Evolutionary conservation across 2,329 filamentous ascomycete species (phyloP), one percentile per base, ranked within the genome.

Genomic region (Talaromyces verruculosus): DNA sequence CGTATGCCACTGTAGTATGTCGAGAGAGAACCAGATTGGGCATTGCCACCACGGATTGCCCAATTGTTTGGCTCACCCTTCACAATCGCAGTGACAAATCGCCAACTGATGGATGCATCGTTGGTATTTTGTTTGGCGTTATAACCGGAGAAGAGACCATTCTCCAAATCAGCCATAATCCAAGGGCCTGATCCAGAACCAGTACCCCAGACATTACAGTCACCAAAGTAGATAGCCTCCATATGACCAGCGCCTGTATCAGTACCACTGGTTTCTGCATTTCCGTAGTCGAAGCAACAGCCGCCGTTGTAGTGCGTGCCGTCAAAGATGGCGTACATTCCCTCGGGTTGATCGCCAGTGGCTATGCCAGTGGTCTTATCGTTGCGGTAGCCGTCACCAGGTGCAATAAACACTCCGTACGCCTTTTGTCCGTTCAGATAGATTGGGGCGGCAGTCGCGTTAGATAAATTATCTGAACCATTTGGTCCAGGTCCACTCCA

Each of bases 201-300:
- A 15, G 39, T 8, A 7, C 55, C 63, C 55, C 55, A 60, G 17
- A 28, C 22, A 22, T 43, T 51, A n/a, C 53, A 28, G 25, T 51
- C 19, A 5, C 63, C 63, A 11, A 25, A 65, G 17, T 65, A 65
- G 45, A 65, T 60, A 13, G 63, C 63, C 53, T 65, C 63, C 63
- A 65, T 65, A 17, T 65, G 63, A 17, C 63, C 63, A 30, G 49
- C 47, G 19, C 63, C 63, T 2, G 63, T 65, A 22, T 65, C 63
- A 30, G 43, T 53, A 28, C 33, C 49, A 25, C 63, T 65, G 19
- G 30, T 65, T 19, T 65, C 63, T 22, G 55, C 63, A 13, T 65
- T 65, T 25, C 63, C 63, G 19, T 65, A 65, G 33, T 65, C 63
- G 35, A 60, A 65, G 33, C 63, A 65, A 25, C 63, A 65, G 10